phyloP scores from a whole-genome alignment of 257 asterid genomes.

The Mitragyna speciosa region DNA sequence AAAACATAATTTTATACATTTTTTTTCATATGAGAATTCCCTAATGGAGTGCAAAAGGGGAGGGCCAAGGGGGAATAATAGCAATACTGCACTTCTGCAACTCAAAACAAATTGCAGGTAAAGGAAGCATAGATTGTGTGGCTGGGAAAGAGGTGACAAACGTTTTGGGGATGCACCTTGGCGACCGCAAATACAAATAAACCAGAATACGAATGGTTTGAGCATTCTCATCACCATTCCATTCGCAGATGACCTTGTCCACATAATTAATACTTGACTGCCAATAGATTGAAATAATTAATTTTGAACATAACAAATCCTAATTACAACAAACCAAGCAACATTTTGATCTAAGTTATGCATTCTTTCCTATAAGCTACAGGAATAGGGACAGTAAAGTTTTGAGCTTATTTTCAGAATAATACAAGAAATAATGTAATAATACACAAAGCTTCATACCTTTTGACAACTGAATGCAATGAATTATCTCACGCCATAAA shows the following conservation, averaged over 20 bases:
- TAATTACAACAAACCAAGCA: conserved; percentile 12
- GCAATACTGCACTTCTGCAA: neutral
- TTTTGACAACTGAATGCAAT: conserved; percentile 18
- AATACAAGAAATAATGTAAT: conserved; percentile 7
- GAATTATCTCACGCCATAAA: conserved; percentile 9
- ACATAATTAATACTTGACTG: neutral
- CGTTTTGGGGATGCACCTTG: too few species aligned
- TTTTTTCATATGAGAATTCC: neutral
- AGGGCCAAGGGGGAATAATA: neutral
- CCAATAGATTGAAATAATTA: conserved; percentile 1
- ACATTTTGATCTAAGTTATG: neutral
- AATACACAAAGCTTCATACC: conserved; percentile 18
- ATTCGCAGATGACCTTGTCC: neutral
- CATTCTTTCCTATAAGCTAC: conserved; percentile 15
- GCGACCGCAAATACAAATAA: neutral
- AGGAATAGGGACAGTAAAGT: neutral
- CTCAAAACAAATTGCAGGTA: neutral
- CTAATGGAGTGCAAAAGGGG: neutral
- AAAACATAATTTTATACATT: neutral
- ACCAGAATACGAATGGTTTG: neutral
- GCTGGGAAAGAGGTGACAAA: neutral
- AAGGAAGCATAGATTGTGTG: neutral
- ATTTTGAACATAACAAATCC: neutral
- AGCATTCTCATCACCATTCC: conserved; percentile 1
- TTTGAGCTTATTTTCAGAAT: neutral